These are phyloP conservation scores for Parafenestella ontariensis DNA, from an alignment of 2,329 filamentous ascomycete species.

Conservation along the genomic window DNA sequence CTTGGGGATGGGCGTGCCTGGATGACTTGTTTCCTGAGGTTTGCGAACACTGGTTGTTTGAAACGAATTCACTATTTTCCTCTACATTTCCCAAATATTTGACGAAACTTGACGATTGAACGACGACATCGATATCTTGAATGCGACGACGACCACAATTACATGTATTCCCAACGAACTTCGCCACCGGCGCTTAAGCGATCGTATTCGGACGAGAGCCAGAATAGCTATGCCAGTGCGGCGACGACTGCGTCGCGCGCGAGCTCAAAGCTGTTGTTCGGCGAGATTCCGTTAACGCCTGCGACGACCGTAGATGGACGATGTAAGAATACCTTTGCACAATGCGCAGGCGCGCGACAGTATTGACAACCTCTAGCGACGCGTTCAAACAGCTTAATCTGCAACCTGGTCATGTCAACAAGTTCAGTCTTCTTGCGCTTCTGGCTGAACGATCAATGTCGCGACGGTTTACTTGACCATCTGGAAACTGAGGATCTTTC, in stretches of 20 bases:
- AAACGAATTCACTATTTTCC: slow-evolving; percentile 26
- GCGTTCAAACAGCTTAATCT: slow-evolving; percentile 55
- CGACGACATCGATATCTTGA: slow-evolving; percentile 13
- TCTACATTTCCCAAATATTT: slow-evolving; percentile 15
- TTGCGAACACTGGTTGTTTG: slow-evolving; percentile 28
- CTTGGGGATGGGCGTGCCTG: slow-evolving; percentile 17
- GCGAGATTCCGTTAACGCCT: slow-evolving; percentile 57
- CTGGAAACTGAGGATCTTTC: slow-evolving; percentile 52
- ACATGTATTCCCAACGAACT: slow-evolving; percentile 45
- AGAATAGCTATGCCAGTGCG: slow-evolving; percentile 42
- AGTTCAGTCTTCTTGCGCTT: slow-evolving; percentile 58
- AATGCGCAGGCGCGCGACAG: slow-evolving; percentile 1
- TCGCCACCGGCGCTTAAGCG: slow-evolving; percentile 49
- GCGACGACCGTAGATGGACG: slow-evolving; percentile 44
- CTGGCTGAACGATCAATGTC: slow-evolving; percentile 58
- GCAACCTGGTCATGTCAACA: slow-evolving; percentile 57
- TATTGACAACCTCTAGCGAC: slow-evolving; percentile 47
- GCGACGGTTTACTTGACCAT: slow-evolving; percentile 53
- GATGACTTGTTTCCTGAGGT: slow-evolving; percentile 41
- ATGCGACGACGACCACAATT: slow-evolving; percentile 25
- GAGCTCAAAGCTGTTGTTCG: slow-evolving; percentile 55
- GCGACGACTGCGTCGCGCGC: slow-evolving; percentile 46
- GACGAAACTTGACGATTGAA: slow-evolving; percentile 6
- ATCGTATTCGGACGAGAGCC: slow-evolving; percentile 46
- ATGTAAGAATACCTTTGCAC: slow-evolving; percentile 39